Evolutionary conservation across 768 basidiomycete species (phyloP), one percentile per base, ranked within the genome.

Genomic region (Mycena polygramma): DNA sequence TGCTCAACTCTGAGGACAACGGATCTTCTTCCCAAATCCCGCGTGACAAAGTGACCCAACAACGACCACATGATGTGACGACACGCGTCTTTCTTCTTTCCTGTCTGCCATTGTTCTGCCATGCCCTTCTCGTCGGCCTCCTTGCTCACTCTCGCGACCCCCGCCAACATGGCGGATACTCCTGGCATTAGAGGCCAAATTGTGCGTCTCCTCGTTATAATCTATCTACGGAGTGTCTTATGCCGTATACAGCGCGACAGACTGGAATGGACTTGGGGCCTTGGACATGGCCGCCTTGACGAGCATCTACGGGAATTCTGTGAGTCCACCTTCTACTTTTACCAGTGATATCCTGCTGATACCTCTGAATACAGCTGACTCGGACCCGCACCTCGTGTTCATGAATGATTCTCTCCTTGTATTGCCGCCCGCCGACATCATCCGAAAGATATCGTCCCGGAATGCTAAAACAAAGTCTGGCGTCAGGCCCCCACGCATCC

Each of bases 231-330:
- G 19, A 19, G 20, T 41, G 46, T 8, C 30, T 37, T 17, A 55
- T 17, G 17, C 17, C 19, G n/a, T 20, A 1, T 11, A 22, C n/a
- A 68, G 66, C 58, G 59, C n/a, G 7, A 48, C 36, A 35, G 37
- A 5, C 43, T 68, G 14, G 66, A 68, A 41, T 61, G 66, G 66
- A 26, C 51, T 8, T 68, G 66, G 59, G 66, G 66, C 2, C 58
- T 68, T 17, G 26, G 14, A 15, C 51, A 54, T 10, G 35, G 24
- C 11, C 45, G 7, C 5, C 30, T 68, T 6, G 51, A 68, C 51
- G 51, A 68, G 2, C 52, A 68, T 37, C 3, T 68, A 1, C 4
- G 9, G 2, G n/a, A 35, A 7, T 68, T 49, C 19, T 4, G 66
- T 68, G n/a, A 13, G 58, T 64, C 26, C 9, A 17, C n/a, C n/a